Base-by-base conservation (phyloP, 2,329 filamentous ascomycete genomes). In the Didymella keratinophila region DNA sequence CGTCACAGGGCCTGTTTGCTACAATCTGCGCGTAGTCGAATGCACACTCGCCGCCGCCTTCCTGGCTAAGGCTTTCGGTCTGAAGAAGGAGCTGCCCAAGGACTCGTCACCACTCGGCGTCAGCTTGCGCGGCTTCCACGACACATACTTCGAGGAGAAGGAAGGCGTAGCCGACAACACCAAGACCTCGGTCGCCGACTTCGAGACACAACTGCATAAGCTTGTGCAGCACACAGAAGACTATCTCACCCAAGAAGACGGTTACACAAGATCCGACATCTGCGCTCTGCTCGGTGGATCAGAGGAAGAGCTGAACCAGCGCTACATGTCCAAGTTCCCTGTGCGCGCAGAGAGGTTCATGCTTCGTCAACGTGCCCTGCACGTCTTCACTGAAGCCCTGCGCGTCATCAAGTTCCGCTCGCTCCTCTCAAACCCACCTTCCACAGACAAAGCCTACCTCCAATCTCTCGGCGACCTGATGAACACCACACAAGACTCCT, bases 11-110 rank as follows among this genome's bases (percentile, higher is more conserved):
- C 94, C 94, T 0, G 89, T 96, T 63, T 92, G 94, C 83, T 99
- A 98, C 83, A 99, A 99, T 77, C 86, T 99, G 23, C 90, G 95
- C 27, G 95, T 99, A 1, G 95, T 97, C 36, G 95, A 99, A 79
- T 96, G 92, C 80, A 95, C 90, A 52, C 84, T 99, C 30, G 95
- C 95, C 3, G 93, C 95, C 3, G 81, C 85, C 16, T 83, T 88
- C 28, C 78, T 90, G 2, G 83, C 86, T 39, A 87, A 87, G 67
- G 81, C 83, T 39, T 82, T 87, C 60, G 80, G 80, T 2, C 71
- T 89, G 34, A 87, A 86, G 62, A 68, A 69, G 0, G 76, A 80
- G 28, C 86, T 98, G 0, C 88, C 91, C 18, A 79, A 84, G 55
- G 95, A 99, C 76, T 87, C 88, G 4, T 91, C 90, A 3, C 94